These are phyloP conservation scores for Chlamydomonas asymmetrica DNA, from an alignment of 139 green algal species.

Conservation along the genomic window DNA sequence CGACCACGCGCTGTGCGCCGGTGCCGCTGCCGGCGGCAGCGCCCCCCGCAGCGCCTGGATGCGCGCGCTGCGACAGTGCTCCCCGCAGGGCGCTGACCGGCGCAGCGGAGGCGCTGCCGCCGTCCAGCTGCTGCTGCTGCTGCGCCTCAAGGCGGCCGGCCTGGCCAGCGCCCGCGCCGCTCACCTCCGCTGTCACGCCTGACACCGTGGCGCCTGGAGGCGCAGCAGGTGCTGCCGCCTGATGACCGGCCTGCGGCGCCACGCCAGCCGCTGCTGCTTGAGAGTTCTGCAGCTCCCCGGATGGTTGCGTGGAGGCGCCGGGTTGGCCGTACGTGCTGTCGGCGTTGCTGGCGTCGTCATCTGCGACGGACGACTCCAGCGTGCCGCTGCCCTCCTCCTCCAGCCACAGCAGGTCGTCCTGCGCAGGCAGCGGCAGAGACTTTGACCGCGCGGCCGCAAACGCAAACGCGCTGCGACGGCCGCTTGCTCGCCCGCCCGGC, in stretches of 20 bases:
- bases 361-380: background rate
- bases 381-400: background rate
- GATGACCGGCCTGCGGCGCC: background rate
- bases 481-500: background rate
- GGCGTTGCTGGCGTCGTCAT: background rate
- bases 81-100: no score
- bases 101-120: no score
- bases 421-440: slow-evolving; percentile 23
- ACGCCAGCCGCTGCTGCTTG: background rate
- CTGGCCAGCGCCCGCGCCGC: no score
- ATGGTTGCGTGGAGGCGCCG: no score
- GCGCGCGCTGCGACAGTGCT: no score
- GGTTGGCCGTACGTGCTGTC: background rate
- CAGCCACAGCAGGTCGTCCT: background rate
- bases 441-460: slow-evolving; percentile 7
- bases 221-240: background rate
- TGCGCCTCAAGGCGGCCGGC: no score
- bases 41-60: no score
- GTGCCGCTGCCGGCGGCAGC: no score
- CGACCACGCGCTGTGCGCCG: no score
- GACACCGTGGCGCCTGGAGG: background rate
- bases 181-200: no score
- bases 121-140: no score
- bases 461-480: background rate
- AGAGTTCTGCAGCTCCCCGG: background rate